Conservation (phyloP, 805 yeast genomes). For the Ogataea nitratoaversa region DNA sequence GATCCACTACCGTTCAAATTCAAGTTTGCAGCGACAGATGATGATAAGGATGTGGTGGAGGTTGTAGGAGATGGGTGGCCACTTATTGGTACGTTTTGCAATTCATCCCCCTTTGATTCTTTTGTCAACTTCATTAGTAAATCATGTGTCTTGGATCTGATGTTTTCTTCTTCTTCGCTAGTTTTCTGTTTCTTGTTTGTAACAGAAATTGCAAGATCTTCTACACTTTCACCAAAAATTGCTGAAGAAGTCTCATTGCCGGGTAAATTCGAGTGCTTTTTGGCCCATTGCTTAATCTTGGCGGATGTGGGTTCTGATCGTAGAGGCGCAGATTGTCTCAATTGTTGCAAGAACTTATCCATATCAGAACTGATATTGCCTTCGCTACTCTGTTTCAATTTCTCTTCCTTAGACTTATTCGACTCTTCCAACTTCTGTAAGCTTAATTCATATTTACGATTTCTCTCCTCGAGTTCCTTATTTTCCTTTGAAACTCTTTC, state of each 20-base stretch:
- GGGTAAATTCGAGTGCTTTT: constrained; percentile 40
- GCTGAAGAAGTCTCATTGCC: neutral
- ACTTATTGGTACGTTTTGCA: neutral
- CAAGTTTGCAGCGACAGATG: constrained; percentile 6
- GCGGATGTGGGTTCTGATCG: constrained; percentile 78
- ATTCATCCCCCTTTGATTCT: constrained; percentile 10
- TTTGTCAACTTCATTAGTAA: constrained; percentile 23
- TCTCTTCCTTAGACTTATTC: constrained; percentile 31
- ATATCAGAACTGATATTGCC: constrained; percentile 44
- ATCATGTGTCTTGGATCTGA: constrained; percentile 26
- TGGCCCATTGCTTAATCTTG: constrained; percentile 71
- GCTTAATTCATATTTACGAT: constrained; percentile 69
- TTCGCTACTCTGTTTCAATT: constrained; percentile 39
- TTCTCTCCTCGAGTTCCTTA: constrained; percentile 75
- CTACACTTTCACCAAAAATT: neutral
- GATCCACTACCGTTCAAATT: constrained; percentile 2
- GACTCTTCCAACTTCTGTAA: constrained; percentile 53
- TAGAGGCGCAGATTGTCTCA: constrained; percentile 80
- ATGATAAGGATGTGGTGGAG: constrained; percentile 13
- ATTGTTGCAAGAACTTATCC: constrained; percentile 81
- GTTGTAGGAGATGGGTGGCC: neutral
- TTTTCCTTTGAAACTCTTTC: constrained; percentile 79
- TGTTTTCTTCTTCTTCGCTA: constrained; percentile 19
- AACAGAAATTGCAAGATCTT: constrained; percentile 6
- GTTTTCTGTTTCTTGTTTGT: constrained; percentile 8